Conservation (phyloP, 768 basidiomycete species). For the Lactifluus echinatus region DNA sequence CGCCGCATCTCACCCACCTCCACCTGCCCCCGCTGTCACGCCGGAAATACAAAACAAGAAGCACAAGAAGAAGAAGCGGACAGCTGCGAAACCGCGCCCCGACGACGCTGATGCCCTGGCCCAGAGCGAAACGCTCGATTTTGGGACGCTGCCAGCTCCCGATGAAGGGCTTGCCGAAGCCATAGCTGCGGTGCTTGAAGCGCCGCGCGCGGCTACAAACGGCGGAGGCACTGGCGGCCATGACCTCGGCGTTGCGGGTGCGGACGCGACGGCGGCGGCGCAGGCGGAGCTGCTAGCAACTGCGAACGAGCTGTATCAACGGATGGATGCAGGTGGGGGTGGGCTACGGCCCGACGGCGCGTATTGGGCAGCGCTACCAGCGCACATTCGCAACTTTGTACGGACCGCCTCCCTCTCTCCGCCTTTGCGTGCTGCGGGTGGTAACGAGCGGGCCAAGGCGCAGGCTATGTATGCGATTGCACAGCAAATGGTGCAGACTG, state of each 20-base stretch:
- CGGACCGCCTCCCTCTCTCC: slow-evolving; percentile 31
- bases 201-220: slow-evolving; percentile 3
- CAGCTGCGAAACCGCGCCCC: background rate
- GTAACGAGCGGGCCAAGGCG: slow-evolving; percentile 36
- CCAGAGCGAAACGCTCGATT: slow-evolving; percentile 14
- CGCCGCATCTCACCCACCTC: background rate
- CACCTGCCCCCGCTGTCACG: background rate
- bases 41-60: slow-evolving; percentile 3
- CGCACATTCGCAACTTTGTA: slow-evolving; percentile 62
- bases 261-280: slow-evolving; percentile 19
- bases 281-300: slow-evolving; percentile 38
- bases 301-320: slow-evolving; percentile 43
- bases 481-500: slow-evolving; percentile 52
- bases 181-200: slow-evolving; percentile 19
- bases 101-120: slow-evolving; percentile 11
- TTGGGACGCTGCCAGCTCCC: slow-evolving; percentile 13
- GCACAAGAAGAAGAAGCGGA: slow-evolving; percentile 16
- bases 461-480: slow-evolving; percentile 62
- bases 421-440: slow-evolving; percentile 25
- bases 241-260: slow-evolving; percentile 3
- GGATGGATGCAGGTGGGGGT: slow-evolving; percentile 18
- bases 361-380: slow-evolving; percentile 62
- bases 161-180: slow-evolving; percentile 20
- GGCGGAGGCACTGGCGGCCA: background rate
- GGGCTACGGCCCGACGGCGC: slow-evolving; percentile 43